These are phyloP conservation scores for Kregervanrija fluxuum DNA, from an alignment of 805 yeast genomes.

Conservation along the genomic window DNA sequence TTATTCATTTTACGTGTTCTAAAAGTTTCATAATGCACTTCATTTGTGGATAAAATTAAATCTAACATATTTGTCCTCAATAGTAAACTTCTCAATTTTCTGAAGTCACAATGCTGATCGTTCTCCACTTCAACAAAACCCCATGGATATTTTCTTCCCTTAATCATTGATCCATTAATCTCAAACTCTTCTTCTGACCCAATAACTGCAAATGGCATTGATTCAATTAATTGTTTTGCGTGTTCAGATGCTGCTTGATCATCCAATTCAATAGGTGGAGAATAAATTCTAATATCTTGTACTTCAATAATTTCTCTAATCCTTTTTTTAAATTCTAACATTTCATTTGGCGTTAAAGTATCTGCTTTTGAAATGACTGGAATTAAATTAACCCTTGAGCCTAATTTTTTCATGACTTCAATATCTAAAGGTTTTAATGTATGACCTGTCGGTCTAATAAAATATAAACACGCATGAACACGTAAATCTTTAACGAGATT, in stretches of 20 bases:
- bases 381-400: conserved; percentile 75
- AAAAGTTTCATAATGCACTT: conserved; percentile 71
- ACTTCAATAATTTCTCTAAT: conserved; percentile 78
- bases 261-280: conserved; percentile 73
- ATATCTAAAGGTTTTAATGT: conserved; percentile 82
- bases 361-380: conserved; percentile 90
- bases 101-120: conserved; percentile 79
- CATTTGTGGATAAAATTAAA: conserved; percentile 71
- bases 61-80: conserved; percentile 82
- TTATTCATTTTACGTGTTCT: conserved; percentile 64
- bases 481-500: conserved; percentile 62
- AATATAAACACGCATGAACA: conserved; percentile 86
- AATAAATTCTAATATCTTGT: conserved; percentile 75
- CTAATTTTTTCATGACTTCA: conserved; percentile 77
- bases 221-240: conserved; percentile 69
- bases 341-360: conserved; percentile 66
- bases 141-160: conserved; percentile 88
- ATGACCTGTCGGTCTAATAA: conserved; percentile 88
- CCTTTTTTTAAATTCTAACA: conserved; percentile 61
- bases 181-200: conserved; percentile 71
- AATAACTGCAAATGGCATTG: conserved; percentile 83
- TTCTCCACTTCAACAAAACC: conserved; percentile 85
- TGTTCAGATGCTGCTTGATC: conserved; percentile 75
- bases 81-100: conserved; percentile 69
- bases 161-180: conserved; percentile 54